These are phyloP conservation scores for Excoecaria agallocha DNA, from an alignment of 345 rosid genomes.

Conservation along the genomic window DNA sequence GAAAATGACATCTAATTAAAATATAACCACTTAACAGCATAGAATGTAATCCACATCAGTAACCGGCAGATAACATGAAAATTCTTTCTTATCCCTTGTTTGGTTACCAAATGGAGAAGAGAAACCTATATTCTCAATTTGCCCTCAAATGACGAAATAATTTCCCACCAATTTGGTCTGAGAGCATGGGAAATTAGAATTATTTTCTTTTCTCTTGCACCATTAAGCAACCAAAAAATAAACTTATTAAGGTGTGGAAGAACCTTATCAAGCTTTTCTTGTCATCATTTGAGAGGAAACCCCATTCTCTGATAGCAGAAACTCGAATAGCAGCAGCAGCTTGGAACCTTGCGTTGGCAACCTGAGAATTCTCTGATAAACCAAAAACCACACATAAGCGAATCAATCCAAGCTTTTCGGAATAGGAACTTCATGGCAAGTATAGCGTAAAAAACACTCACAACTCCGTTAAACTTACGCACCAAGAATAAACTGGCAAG, in stretches of 20 bases:
- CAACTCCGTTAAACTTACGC: conserved; percentile 14
- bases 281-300: conserved; percentile 67
- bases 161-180: no score
- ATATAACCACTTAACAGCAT: neutral
- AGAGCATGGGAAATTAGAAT: no score
- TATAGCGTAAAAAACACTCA: neutral
- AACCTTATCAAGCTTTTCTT: conserved; percentile 77
- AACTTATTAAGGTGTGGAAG: neutral
- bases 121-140: no score
- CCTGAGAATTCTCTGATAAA: conserved; percentile 81
- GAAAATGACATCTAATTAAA: conserved; percentile 2
- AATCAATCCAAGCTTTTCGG: neutral
- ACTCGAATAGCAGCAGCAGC: conserved; percentile 93
- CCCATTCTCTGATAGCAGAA: conserved; percentile 97
- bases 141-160: no score
- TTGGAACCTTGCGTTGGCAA: conserved; percentile 91
- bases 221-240: no score
- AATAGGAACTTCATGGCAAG: neutral
- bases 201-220: no score
- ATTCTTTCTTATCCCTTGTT: no score
- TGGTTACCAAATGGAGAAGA: no score
- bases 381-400: conserved; percentile 6
- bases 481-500: conserved; percentile 90
- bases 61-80: neutral
- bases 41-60: neutral